Conservation (phyloP, 1,139 yeast genomes). For the Suzukiozyma palmioleophila region DNA sequence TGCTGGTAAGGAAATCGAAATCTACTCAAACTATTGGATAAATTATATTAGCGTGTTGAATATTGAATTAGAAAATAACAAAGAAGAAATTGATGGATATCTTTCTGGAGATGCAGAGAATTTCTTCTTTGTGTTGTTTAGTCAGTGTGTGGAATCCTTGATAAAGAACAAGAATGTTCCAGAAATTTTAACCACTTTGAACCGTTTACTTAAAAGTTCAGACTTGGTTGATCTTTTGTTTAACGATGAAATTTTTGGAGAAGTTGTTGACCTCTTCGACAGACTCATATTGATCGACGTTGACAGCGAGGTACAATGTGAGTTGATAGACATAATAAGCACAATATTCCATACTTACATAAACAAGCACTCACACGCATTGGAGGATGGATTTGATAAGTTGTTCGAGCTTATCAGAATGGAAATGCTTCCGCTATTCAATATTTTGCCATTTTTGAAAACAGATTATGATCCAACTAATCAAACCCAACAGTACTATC, state of each 20-base stretch:
- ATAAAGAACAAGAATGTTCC: constrained; percentile 41
- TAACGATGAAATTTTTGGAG: constrained; percentile 68
- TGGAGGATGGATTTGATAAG: constrained; percentile 65
- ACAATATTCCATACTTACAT: constrained; percentile 37
- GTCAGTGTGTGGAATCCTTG: constrained; percentile 78
- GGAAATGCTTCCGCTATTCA: constrained; percentile 61
- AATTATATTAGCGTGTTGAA: constrained; percentile 77
- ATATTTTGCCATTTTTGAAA: constrained; percentile 56
- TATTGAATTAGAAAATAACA: constrained; percentile 53
- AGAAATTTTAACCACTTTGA: constrained; percentile 50
- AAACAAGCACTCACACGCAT: constrained; percentile 14
- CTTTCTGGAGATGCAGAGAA: constrained; percentile 60
- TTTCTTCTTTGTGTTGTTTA: constrained; percentile 76
- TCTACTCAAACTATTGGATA: constrained; percentile 70
- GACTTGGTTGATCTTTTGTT: constrained; percentile 60
- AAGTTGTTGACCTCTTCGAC: constrained; percentile 72
- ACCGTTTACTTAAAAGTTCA: constrained; percentile 52
- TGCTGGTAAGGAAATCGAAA: constrained; percentile 47
- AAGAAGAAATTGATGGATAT: constrained; percentile 35
- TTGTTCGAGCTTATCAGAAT: constrained; percentile 76
- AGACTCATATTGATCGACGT: constrained; percentile 62
- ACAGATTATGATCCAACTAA: constrained; percentile 37
- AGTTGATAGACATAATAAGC: constrained; percentile 54
- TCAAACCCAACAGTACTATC: constrained; percentile 27
- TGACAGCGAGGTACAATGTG: constrained; percentile 45